Base-by-base conservation (phyloP, 805 yeast genomes). In the Pichia paraexigua region DNA sequence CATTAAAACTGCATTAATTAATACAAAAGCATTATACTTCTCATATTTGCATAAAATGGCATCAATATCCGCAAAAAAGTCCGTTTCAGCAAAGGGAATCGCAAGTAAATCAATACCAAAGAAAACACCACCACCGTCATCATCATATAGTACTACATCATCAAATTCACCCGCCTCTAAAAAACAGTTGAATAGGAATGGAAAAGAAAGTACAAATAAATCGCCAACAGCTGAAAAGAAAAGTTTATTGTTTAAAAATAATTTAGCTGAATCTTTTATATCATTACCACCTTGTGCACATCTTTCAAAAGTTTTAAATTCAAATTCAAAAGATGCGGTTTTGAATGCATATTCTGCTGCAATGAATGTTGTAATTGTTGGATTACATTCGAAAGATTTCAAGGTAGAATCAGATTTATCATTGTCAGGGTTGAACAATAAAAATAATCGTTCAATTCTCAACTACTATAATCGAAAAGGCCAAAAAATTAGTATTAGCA, bases 331-430 rank as follows among this genome's bases (percentile, higher is more conserved):
- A 47, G 78, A 75, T 3, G 73, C 73, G 17, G 79, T 79, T 10
- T 60, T 77, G 53, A 65, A 67, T 49, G 77, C 82, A 1, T 80
- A 79, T 58, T 66, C 68, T 45, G 77, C 78, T 52, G 83, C 79
- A 2, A 72, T 78, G 52, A 74, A 71, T 41, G 70, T 80, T 24
- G 60, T 70, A 2, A 44, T 68, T 40, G 57, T 66, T 3, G 57
- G 59, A 20, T 56, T 60, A 6, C 53, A 47, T 3, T 45, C 45
- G 43, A 42, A 52, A 35, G 42, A 51, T 42, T 17, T 20, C 2
- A n/a, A 7, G 1, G 4, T 10, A 35, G 39, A 35, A 8, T 17
- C 39, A 35, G 5, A n/a, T 35, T 17, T n/a, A 17, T n/a, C 20
- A n/a, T 17, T 35, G n/a, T n/a, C 39, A 35, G n/a, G 39, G 9